Evolutionary conservation across 805 yeast species (phyloP).

Genomic region (Pichia thaimueangensis): DNA sequence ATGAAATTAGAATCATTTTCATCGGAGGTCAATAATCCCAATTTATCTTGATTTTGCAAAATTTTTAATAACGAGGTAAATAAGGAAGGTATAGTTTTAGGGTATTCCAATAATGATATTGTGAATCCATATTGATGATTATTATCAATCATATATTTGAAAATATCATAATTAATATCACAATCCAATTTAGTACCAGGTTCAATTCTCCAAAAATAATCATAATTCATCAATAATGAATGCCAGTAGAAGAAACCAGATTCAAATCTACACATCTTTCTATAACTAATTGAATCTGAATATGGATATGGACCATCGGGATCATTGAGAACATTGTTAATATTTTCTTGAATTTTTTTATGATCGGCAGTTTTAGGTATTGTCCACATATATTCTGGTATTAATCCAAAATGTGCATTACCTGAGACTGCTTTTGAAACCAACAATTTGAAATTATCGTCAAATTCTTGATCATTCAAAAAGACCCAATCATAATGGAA

Average conservation of each 20-base stretch:
- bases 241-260: constrained; percentile 80
- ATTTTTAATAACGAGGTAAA: constrained; percentile 33
- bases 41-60: constrained; percentile 31
- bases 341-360: constrained; percentile 16
- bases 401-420: constrained; percentile 51
- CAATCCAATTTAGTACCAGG: constrained; percentile 73
- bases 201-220: constrained; percentile 91
- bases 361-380: constrained; percentile 41
- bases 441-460: constrained; percentile 44
- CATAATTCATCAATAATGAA: constrained; percentile 58
- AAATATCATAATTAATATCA: constrained; percentile 69
- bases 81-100: constrained; percentile 54
- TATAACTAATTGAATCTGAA: constrained; percentile 54
- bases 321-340: constrained; percentile 18
- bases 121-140: constrained; percentile 68
- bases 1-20: constrained; percentile 51
- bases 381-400: constrained; percentile 61
- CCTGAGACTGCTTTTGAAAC: constrained; percentile 54
- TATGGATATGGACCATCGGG: constrained; percentile 44
- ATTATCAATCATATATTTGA: constrained; percentile 65
- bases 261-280: constrained; percentile 89
- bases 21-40: constrained; percentile 34
- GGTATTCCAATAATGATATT: constrained; percentile 65
- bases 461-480: constrained; percentile 62
- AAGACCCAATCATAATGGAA: constrained; percentile 77